These are phyloP conservation scores for Phytophthora rubi DNA, from an alignment of 352 stramenopile species.

Conservation along the genomic window DNA sequence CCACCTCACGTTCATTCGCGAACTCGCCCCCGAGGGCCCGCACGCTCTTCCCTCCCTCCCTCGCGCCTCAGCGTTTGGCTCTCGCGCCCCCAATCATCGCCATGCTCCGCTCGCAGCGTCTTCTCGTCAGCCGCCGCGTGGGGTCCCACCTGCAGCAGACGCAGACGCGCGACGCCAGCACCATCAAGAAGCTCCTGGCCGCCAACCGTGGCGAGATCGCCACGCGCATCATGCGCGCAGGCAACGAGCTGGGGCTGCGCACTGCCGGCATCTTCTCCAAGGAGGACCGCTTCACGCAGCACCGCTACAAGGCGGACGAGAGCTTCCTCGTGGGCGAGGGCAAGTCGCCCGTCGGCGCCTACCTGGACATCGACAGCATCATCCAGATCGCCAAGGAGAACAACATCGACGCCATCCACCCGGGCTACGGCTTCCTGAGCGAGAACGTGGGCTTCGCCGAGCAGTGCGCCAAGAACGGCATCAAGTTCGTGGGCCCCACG, in stretches of 20 bases:
- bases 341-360: conserved; percentile 94
- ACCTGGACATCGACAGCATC: conserved; percentile 96
- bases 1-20: conserved; percentile 33
- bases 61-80: conserved; percentile 21
- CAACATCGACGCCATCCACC: conserved; percentile 95
- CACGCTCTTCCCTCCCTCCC: conserved; percentile 1
- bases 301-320: conserved; percentile 98
- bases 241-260: conserved; percentile 92
- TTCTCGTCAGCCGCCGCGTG: conserved; percentile 30
- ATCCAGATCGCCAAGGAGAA: conserved; percentile 93
- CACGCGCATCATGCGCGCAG: conserved; percentile 95
- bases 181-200: conserved; percentile 96
- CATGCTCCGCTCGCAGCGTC: conserved; percentile 57
- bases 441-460: conserved; percentile 96
- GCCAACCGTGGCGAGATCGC: conserved; percentile 99
- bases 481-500: conserved; percentile 96
- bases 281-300: conserved; percentile 95
- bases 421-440: conserved; percentile 97
- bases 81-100: conserved; percentile 1
- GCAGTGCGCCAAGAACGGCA: conserved; percentile 89
- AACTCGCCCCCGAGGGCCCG: conserved; percentile 22
- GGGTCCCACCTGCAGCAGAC: conserved; percentile 26
- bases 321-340: conserved; percentile 93
- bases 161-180: conserved; percentile 63
- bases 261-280: conserved; percentile 93